phyloP scores from a whole-genome alignment of 2,329 filamentous ascomycete species.

The Colletotrichum liaoningense region DNA sequence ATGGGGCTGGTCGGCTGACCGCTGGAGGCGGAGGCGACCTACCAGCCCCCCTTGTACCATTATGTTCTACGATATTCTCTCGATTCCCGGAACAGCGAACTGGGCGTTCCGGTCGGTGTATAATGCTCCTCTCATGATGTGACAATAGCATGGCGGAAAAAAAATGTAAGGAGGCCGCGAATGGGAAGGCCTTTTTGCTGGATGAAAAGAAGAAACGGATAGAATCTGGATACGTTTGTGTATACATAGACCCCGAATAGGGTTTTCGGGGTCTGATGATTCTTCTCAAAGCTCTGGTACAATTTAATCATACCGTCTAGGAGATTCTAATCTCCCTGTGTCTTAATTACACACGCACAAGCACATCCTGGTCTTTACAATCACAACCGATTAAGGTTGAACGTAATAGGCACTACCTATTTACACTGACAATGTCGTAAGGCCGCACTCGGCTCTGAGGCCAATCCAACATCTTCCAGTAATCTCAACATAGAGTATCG shows the following conservation, averaged over 20 bases:
- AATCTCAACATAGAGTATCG: neutral
- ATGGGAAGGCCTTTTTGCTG: constrained; percentile 26
- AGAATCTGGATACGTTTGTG: constrained; percentile 30
- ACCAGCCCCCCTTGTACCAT: constrained; percentile 45
- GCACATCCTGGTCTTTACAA: no score
- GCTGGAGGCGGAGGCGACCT: constrained; percentile 18
- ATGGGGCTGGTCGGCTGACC: constrained; percentile 3
- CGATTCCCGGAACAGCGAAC: constrained; percentile 35
- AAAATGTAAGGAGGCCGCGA: constrained; percentile 4
- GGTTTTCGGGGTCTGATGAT: constrained; percentile 15
- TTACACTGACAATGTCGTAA: neutral
- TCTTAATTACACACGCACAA: constrained; percentile 5
- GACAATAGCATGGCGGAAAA: constrained; percentile 36
- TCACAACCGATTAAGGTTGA: neutral
- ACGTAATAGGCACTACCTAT: neutral
- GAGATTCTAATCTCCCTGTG: constrained; percentile 25
- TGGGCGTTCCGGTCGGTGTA: constrained; percentile 47
- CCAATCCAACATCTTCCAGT: neutral
- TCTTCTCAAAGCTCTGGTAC: constrained; percentile 25
- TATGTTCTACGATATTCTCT: constrained; percentile 39
- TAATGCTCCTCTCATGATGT: constrained; percentile 60
- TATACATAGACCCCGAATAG: constrained; percentile 30
- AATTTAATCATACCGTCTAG: constrained; percentile 30
- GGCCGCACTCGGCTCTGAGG: neutral
- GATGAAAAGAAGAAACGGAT: constrained; percentile 29